phyloP scores from a whole-genome alignment of 2,329 filamentous ascomycete genomes.

The Rhynchosporium graminicola region DNA sequence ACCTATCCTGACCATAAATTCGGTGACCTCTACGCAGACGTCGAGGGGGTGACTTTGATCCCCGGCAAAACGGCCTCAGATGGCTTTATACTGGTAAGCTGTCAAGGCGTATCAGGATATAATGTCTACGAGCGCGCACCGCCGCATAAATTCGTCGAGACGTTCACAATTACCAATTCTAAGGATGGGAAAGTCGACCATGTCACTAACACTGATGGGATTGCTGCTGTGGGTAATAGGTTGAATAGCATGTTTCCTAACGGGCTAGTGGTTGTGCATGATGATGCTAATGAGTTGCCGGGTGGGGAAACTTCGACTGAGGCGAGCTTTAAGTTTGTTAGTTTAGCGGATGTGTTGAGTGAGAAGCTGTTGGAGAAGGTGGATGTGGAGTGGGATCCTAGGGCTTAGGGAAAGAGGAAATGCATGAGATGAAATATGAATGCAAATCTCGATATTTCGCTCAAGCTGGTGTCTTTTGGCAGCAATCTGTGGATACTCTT shows the following conservation, averaged over 20 bases:
- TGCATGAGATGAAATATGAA: no score
- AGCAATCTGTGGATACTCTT: no score
- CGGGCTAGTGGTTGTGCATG: conserved; percentile 10
- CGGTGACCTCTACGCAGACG: conserved; percentile 9
- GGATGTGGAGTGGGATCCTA: conserved; percentile 10
- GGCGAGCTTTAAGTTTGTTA: conserved; percentile 5
- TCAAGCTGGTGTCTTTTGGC: no score
- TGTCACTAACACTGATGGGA: conserved; percentile 12
- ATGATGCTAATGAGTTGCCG: conserved; percentile 16
- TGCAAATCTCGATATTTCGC: no score
- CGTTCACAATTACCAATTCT: conserved; percentile 1
- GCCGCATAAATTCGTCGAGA: conserved; percentile 7
- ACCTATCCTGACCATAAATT: conserved; percentile 7
- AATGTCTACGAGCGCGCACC: conserved; percentile 13
- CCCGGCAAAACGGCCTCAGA: neutral
- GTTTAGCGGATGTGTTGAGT: conserved; percentile 4
- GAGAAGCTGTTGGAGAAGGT: neutral
- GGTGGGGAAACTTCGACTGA: conserved; percentile 5
- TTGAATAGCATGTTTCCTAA: conserved; percentile 2
- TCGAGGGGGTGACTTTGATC: conserved; percentile 13
- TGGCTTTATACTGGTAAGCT: conserved; percentile 8
- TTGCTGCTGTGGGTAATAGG: conserved; percentile 10
- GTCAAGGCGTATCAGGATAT: conserved; percentile 10
- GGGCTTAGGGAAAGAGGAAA: neutral
- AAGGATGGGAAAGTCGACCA: conserved; percentile 1